Conservation (phyloP, 78 protist species). For the Protostelium mycophagum region DNA sequence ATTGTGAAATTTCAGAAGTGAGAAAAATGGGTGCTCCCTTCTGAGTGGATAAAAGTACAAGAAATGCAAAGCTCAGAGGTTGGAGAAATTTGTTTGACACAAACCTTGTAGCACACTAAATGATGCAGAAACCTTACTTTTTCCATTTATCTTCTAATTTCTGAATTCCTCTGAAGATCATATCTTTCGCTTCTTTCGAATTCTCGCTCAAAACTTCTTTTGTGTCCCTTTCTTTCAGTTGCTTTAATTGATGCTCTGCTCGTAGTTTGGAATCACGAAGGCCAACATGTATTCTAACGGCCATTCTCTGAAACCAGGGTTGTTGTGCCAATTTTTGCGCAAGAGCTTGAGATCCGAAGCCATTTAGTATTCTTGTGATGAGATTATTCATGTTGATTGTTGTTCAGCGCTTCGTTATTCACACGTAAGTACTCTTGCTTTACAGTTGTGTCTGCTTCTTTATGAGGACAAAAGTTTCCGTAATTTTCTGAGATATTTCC, state of each 20-base stretch:
- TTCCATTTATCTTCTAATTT: not conserved
- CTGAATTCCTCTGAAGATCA: not conserved
- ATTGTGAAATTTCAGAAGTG: too few species aligned
- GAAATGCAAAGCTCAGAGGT: too few species aligned
- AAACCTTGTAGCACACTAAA: too few species aligned
- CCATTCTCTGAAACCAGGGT: not conserved
- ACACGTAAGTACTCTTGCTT: too few species aligned
- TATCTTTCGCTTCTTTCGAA: not conserved
- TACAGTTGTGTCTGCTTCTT: too few species aligned
- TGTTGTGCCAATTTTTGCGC: not conserved
- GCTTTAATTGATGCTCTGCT: not conserved
- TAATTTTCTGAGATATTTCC: too few species aligned
- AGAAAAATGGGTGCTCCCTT: too few species aligned
- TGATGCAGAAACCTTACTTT: too few species aligned
- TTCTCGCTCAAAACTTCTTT: not conserved
- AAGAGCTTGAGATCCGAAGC: not conserved
- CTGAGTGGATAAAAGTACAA: too few species aligned
- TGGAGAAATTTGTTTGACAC: too few species aligned
- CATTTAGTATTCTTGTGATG: not conserved
- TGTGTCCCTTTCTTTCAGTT: not conserved
- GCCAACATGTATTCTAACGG: not conserved
- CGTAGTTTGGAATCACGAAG: not conserved
- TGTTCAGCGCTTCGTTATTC: too few species aligned
- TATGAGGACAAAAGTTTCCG: too few species aligned
- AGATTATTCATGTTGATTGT: not conserved